phyloP scores from a whole-genome alignment of 2,329 filamentous ascomycete genomes.

The Shiraia bambusicola region DNA sequence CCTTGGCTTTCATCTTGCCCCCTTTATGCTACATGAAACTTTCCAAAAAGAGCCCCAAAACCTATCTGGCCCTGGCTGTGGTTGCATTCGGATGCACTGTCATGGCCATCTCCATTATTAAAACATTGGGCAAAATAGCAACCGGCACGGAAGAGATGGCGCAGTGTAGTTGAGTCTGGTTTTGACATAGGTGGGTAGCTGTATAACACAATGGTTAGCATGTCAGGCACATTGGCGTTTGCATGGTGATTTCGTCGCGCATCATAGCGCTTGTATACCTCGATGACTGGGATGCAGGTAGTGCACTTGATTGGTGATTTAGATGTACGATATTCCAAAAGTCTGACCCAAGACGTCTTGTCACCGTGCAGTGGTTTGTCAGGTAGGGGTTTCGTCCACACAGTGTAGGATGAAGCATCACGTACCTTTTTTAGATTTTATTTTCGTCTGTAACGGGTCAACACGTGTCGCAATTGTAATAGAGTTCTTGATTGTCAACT shows the following conservation, averaged over 20 bases:
- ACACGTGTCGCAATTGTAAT: too few relatives aligned
- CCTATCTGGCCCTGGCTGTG: slow-evolving; percentile 68
- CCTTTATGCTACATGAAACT: slow-evolving; percentile 95
- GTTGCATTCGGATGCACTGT: slow-evolving; percentile 78
- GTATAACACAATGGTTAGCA: slow-evolving; percentile 15
- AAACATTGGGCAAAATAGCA: slow-evolving; percentile 33
- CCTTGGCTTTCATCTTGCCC: slow-evolving; percentile 91
- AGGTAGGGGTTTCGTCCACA: too few relatives aligned
- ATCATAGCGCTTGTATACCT: slow-evolving; percentile 4
- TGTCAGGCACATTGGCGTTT: slow-evolving; percentile 13
- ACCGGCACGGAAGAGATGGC: slow-evolving; percentile 23
- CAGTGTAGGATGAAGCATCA: too few relatives aligned
- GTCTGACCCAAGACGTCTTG: too few relatives aligned
- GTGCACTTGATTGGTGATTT: too few relatives aligned
- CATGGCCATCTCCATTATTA: slow-evolving; percentile 64
- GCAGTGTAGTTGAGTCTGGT: slow-evolving; percentile 26
- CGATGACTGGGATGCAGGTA: too few relatives aligned
- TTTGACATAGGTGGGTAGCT: slow-evolving; percentile 15
- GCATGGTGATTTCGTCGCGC: slow-evolving; percentile 5
- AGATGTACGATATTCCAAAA: neutral
- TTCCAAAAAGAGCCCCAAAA: slow-evolving; percentile 75
- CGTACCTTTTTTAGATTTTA: too few relatives aligned
- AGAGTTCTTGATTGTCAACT: too few relatives aligned
- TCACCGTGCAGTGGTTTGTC: too few relatives aligned
- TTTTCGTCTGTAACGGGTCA: too few relatives aligned